phyloP scores from a whole-genome alignment of 2,329 filamentous ascomycete species.

The Talaromyces sp. region DNA sequence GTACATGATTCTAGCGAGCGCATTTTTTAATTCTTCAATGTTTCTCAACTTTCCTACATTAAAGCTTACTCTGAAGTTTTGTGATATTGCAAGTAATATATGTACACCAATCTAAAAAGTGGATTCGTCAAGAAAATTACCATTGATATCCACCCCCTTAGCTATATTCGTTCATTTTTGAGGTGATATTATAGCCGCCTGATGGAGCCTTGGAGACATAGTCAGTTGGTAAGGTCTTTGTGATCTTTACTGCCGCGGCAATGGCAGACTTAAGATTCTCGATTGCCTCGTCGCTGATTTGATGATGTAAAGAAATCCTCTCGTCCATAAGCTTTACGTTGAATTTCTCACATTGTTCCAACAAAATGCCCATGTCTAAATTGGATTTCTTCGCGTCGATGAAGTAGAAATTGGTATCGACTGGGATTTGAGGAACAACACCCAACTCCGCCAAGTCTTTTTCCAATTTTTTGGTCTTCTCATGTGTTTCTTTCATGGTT shows the following conservation, averaged over 20 bases:
- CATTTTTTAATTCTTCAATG: too few relatives aligned
- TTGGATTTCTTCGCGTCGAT: conserved; percentile 17
- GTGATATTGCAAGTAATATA: not conserved
- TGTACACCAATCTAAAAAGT: not conserved
- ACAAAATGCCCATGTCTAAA: conserved; percentile 19
- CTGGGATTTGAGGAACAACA: conserved; percentile 42
- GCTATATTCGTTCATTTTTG: conserved; percentile 23
- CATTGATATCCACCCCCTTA: conserved; percentile 9
- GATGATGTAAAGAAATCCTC: conserved; percentile 21
- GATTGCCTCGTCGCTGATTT: conserved; percentile 29
- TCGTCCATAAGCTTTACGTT: conserved; percentile 21
- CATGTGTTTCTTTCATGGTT: conserved; percentile 19
- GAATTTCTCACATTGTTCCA: conserved; percentile 18
- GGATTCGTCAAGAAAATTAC: not conserved
- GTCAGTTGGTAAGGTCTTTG: conserved; percentile 15
- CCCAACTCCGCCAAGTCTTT: conserved; percentile 32
- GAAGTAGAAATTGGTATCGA: conserved; percentile 24
- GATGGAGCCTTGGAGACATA: conserved; percentile 12
- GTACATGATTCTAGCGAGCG: too few relatives aligned
- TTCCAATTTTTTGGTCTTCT: conserved; percentile 16
- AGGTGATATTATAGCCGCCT: conserved; percentile 18
- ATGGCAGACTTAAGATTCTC: conserved; percentile 18
- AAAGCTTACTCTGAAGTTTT: not conserved
- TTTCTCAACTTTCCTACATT: too few relatives aligned
- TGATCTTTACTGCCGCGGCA: conserved; percentile 16